phyloP scores from a whole-genome alignment of 148 eudicot species.

The Chenopodium quinoa region DNA sequence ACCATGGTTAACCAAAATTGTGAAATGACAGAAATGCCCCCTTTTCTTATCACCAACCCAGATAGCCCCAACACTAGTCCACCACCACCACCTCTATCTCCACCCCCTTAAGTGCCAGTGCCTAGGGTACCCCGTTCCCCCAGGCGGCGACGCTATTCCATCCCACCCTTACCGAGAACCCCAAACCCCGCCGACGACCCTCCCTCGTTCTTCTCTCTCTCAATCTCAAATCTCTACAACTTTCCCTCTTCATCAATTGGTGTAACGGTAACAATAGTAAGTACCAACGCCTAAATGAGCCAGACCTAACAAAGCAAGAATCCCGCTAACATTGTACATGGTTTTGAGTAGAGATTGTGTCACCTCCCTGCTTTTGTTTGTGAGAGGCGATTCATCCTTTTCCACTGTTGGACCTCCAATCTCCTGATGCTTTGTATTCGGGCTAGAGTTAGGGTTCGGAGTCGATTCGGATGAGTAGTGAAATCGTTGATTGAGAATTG shows the following conservation, averaged over 20 bases:
- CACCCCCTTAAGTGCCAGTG: too few species aligned
- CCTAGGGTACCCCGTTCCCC: too few species aligned
- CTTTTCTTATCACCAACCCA: too few species aligned
- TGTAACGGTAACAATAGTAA: slow-evolving; percentile 60
- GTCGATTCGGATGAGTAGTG: not conserved
- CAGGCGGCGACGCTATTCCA: too few species aligned
- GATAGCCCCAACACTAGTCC: too few species aligned
- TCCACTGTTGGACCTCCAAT: slow-evolving; percentile 86
- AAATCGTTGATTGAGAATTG: not conserved
- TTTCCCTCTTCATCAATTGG: not conserved
- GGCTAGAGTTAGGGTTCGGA: slow-evolving; percentile 26
- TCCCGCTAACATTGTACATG: slow-evolving; percentile 35
- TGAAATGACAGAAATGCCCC: too few species aligned
- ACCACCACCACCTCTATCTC: too few species aligned
- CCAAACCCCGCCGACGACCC: too few species aligned
- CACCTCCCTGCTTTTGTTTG: slow-evolving; percentile 36
- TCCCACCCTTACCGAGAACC: too few species aligned
- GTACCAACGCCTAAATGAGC: slow-evolving; percentile 56
- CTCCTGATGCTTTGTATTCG: slow-evolving; percentile 68
- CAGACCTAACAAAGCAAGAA: slow-evolving; percentile 52
- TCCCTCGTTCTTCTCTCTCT: too few species aligned
- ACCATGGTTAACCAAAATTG: too few species aligned
- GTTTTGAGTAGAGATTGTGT: slow-evolving; percentile 30
- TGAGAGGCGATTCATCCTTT: slow-evolving; percentile 56
- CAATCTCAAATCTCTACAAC: too few species aligned